Base-by-base conservation (phyloP, 176 grass and related monocot genomes). In the Leersia perrieri region DNA sequence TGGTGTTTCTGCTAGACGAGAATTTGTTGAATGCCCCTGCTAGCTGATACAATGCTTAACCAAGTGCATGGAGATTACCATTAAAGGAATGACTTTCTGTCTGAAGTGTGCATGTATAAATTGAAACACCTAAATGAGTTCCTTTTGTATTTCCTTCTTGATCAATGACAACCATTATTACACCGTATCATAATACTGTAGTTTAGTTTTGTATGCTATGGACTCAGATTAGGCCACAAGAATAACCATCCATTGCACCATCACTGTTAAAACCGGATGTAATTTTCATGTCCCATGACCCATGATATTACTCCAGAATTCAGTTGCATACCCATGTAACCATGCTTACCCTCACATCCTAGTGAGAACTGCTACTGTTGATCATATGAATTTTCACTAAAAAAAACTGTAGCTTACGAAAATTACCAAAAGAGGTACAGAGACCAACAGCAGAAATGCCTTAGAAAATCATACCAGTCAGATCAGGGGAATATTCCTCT, bases 341-440 rank as follows among this genome's bases (percentile, higher is more conserved):
- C 49, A 71, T 30, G 60, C 23, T 40, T 31, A 28, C 23, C 42
- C 33, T 70, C 53, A 28, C 68, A 81, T 71, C 34, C 27, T 33
- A 41, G 25, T 13, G n/a, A 80, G 15, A 80, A 70, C 40, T 81
- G 30, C 15, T 23, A 30, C 30, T 33, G 22, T 18, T 39, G 29
- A 61, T 39, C 33, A 61, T 60, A 80, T 23, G 33, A 71, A 42
- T 38, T 80, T 80, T 80, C 23, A n/a, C 34, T 28, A 33, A 64
- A 35, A 80, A 34, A 10, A 69, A 39, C 31, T 44, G 58, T 35
- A 41, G 39, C 15, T 11, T 58, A 58, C 32, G 30, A 58, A 57
- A 5, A 32, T 69, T 35, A 36, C 41, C 34, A 80, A 80, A 33
- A 35, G 15, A 65, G 11, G 57, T 36, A 35, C 29, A 39, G 29